phyloP scores from a whole-genome alignment of 2,329 filamentous ascomycete species.

The Cladosporium sp. region DNA sequence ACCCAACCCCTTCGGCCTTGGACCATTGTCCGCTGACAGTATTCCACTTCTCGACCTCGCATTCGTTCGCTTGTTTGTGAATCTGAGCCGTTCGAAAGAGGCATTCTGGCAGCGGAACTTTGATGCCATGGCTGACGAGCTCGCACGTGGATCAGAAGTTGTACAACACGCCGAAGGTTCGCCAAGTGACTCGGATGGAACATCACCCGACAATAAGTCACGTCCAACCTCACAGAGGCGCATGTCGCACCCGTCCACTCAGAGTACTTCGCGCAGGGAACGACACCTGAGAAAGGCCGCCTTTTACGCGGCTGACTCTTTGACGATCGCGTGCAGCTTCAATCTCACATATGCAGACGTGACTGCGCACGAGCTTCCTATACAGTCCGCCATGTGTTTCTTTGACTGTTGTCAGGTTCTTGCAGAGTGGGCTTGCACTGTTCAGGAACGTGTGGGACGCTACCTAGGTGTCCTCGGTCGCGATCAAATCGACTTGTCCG shows the following conservation, averaged over 20 bases:
- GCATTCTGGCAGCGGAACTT: slow-evolving; percentile 93
- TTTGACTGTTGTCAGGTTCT: slow-evolving; percentile 94
- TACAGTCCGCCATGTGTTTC: slow-evolving; percentile 86
- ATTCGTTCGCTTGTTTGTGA: slow-evolving; percentile 88
- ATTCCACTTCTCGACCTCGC: slow-evolving; percentile 88
- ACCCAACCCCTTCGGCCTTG: slow-evolving; percentile 76
- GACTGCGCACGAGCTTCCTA: slow-evolving; percentile 75
- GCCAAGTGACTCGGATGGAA: slow-evolving; percentile 1
- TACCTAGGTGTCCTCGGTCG: slow-evolving; percentile 84
- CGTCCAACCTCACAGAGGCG: slow-evolving; percentile 12
- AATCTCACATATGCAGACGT: slow-evolving; percentile 82
- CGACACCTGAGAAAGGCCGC: slow-evolving; percentile 89
- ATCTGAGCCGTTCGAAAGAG: slow-evolving; percentile 87
- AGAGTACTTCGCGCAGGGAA: slow-evolving; percentile 67
- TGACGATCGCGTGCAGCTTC: slow-evolving; percentile 81
- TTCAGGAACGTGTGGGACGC: slow-evolving; percentile 89
- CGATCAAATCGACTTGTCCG: slow-evolving; percentile 71
- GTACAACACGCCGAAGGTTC: slow-evolving; percentile 61
- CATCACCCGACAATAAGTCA: slow-evolving; percentile 6
- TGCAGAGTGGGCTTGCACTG: slow-evolving; percentile 86
- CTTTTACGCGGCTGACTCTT: slow-evolving; percentile 87
- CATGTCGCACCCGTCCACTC: slow-evolving; percentile 28
- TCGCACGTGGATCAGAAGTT: slow-evolving; percentile 72
- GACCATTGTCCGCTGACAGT: slow-evolving; percentile 81
- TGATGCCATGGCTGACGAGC: slow-evolving; percentile 83